A percentile compares a stretch with the other conserved stretches of the same genome.
Evolutionary conservation across 2,329 filamentous ascomycete genomes (phyloP).

Genomic region (Aspergillus sp.): DNA sequence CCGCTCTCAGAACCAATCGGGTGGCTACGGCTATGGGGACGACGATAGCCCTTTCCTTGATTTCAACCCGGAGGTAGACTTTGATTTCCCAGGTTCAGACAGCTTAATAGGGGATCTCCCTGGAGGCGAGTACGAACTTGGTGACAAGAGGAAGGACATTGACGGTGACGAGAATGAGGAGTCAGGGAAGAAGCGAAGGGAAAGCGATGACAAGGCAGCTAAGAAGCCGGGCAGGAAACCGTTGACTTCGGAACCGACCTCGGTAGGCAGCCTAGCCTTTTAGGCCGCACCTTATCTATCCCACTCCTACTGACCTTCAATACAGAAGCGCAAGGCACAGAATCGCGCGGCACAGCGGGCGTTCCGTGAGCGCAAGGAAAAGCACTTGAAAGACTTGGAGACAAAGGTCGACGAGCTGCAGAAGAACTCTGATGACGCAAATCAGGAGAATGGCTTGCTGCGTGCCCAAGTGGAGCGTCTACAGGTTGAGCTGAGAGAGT

Average conservation of each 20-base stretch:
- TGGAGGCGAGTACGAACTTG: conserved; percentile 48
- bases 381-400: conserved; percentile 53
- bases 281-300: background rate
- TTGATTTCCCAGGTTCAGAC: conserved; percentile 58
- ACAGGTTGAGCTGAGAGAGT: conserved; percentile 79
- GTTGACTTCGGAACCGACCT: conserved; percentile 89
- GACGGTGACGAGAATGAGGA: conserved; percentile 58
- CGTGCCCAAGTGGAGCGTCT: conserved; percentile 85
- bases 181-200: conserved; percentile 63
- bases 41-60: conserved; percentile 81
- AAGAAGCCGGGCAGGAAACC: conserved; percentile 98
- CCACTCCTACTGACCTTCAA: conserved; percentile 15
- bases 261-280: conserved; percentile 58
- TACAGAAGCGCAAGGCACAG: conserved; percentile 69
- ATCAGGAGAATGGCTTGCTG: conserved; percentile 78
- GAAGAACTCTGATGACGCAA: conserved; percentile 76
- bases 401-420: conserved; percentile 61
- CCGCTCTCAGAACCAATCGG: conserved; percentile 31
- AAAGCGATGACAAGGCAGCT: conserved; percentile 76
- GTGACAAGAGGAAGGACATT: conserved; percentile 58
- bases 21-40: conserved; percentile 46
- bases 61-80: conserved; percentile 75
- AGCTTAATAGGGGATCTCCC: conserved; percentile 75
- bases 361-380: conserved; percentile 92
- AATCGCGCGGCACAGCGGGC: conserved; percentile 89